Base-by-base conservation (phyloP, 768 basidiomycete species). In the Nidularia pulvinata region DNA sequence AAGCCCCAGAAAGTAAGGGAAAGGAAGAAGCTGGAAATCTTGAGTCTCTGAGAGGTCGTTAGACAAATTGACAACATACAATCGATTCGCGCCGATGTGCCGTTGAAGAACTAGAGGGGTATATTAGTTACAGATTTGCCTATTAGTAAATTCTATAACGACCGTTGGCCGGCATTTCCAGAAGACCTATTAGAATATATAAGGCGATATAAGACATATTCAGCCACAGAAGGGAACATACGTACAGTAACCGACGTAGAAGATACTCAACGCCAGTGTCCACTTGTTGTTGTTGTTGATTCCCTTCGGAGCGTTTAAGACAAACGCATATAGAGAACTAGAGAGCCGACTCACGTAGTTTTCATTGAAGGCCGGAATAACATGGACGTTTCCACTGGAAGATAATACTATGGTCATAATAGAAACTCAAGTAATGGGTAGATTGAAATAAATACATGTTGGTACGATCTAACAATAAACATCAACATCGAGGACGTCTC, bases 101-200 rank as follows among this genome's bases (percentile, higher is more conserved):
- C 81, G 75, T 61, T 84, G 82, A 1, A 84, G 69, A 35, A 84
- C 82, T 82, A 56, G 19, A 19, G 3, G 16, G 37, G 46, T 46
- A 30, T n/a, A 9, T 42, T 16, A 52, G 19, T 35, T n/a, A 6
- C 7, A 9, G 32, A 35, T n/a, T n/a, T 30, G 30, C 14, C 16
- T 19, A 52, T 7, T 19, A 32, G 32, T 22, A 25, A 13, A 19
- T 19, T 19, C 11, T 44, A 14, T 45, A 7, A 9, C 34, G 49
- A 79, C 82, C 69, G 57, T 84, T 84, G 1, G 81, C 81, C 25
- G 81, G 82, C 68, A 83, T 83, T 60, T 84, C 81, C 7, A 84
- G 65, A 4, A 83, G 69, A 63, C 81, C 79, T 79, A 55, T 2
- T 19, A 19, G 19, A 19, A 19, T 19, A 19, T 19, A 19, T 19